Conservation (phyloP, 164 flowering plant species). For the Macadamia integrifolia region DNA sequence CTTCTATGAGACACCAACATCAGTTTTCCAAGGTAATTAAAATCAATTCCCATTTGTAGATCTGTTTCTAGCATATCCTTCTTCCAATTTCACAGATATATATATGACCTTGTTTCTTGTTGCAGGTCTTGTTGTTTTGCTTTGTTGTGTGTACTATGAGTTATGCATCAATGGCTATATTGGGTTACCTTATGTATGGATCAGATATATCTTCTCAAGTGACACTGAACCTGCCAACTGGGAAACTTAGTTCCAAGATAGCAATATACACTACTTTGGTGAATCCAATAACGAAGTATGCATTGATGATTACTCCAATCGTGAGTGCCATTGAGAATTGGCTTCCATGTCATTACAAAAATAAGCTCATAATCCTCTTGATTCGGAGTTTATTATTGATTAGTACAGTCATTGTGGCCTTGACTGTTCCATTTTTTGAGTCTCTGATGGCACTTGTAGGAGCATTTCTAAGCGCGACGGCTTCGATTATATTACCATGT, state of each 20-base stretch:
- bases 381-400: constrained; percentile 38
- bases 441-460: constrained; percentile 53
- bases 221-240: constrained; percentile 59
- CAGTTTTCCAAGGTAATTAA: constrained; percentile 60
- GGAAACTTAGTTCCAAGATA: constrained; percentile 48
- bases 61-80: too few relatives aligned
- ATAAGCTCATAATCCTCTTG: constrained; percentile 24
- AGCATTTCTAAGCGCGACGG: constrained; percentile 41
- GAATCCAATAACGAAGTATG: constrained; percentile 69
- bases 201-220: constrained; percentile 54
- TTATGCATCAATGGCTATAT: constrained; percentile 64
- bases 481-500: constrained; percentile 56
- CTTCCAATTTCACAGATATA: too few relatives aligned
- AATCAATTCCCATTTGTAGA: too few relatives aligned
- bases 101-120: not conserved
- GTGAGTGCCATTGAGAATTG: constrained; percentile 35
- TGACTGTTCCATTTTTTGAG: constrained; percentile 44
- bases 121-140: constrained; percentile 70
- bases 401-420: constrained; percentile 46
- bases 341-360: constrained; percentile 23
- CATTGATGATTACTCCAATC: constrained; percentile 63
- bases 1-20: constrained; percentile 55
- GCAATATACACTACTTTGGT: constrained; percentile 75
- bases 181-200: constrained; percentile 83
- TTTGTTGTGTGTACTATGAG: constrained; percentile 44